Evolutionary conservation across 2,329 filamentous ascomycete genomes (phyloP).

Genomic region (Hypoxylon sp.): DNA sequence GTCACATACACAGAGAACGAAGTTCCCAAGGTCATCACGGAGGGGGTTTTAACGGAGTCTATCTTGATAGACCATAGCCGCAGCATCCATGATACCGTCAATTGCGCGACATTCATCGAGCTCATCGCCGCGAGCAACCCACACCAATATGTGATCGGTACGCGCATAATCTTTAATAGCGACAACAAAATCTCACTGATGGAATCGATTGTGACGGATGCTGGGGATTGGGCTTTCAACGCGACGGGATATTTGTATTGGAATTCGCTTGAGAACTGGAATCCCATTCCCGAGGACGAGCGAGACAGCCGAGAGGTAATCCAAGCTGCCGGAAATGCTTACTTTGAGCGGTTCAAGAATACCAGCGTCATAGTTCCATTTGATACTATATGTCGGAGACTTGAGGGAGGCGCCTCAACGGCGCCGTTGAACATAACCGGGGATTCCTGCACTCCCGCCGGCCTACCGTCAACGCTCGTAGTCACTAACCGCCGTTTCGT

Average conservation of each 20-base stretch:
- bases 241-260: conserved; percentile 51
- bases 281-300: conserved; percentile 51
- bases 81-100: conserved; percentile 54
- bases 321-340: conserved; percentile 52
- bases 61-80: conserved; percentile 55
- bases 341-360: conserved; percentile 52
- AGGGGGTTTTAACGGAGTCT: conserved; percentile 51
- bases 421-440: conserved; percentile 48
- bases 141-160: conserved; percentile 56
- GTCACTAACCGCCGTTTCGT: conserved; percentile 53
- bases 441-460: conserved; percentile 51
- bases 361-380: conserved; percentile 49
- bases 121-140: conserved; percentile 55
- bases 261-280: conserved; percentile 53
- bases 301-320: conserved; percentile 51
- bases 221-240: conserved; percentile 54
- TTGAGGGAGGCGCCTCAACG: conserved; percentile 52
- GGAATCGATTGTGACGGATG: conserved; percentile 53
- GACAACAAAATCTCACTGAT: conserved; percentile 49
- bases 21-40: conserved; percentile 41
- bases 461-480: conserved; percentile 51
- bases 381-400: conserved; percentile 50
- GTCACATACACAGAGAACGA: conserved; percentile 56
- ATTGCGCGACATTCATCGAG: conserved; percentile 60
- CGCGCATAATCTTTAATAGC: conserved; percentile 51